Base-by-base conservation (phyloP, 768 basidiomycete genomes). In the Trametes maxima region DNA sequence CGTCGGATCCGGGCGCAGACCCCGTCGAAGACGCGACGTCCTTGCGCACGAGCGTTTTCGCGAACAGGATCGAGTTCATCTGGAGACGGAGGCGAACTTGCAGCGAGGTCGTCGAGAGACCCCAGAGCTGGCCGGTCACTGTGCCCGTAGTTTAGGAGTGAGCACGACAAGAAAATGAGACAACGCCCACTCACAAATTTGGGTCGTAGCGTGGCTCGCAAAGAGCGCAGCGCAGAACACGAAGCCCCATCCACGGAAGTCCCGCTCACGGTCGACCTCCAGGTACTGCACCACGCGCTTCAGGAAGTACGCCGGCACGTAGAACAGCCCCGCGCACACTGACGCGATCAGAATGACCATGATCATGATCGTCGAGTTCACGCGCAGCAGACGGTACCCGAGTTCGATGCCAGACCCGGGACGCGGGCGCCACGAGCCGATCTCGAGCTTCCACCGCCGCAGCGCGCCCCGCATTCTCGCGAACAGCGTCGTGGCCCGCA, bases 11-110 rank as follows among this genome's bases (percentile, higher is more conserved):
- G 39, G 75, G 63, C 11, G 73, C 54, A 7, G 74, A 47, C 4
- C 74, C 71, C 8, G 83, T 72, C n/a, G 86, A 84, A 2, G 88
- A 89, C 0, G 90, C 92, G 24, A 90, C 77, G 64, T 94, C 90
- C 73, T 95, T 95, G 48, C 93, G 85, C 14, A 91, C 84, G 16
- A 95, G 82, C 0, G 92, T 94, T 76, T 95, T 95, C 19, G 85
- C 85, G 71, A 90, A 95, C 5, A 95, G 78, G 56, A 87, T 81
- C n/a, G 90, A 86, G 75, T 94, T 94, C 48, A 95, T 78, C 68
- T 94, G 90, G 36, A 88, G 80, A 49, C 83, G 84, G 28, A 94
- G 72, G 33, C 87, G 81, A 51, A 85, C 84, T 76, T 92, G 88
- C 28, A 94, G 73, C 4, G 78, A 81, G 1, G 88, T 90, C 0